Base-by-base conservation (phyloP, 2,329 filamentous ascomycete species). In the Ophiostoma ulmi region DNA sequence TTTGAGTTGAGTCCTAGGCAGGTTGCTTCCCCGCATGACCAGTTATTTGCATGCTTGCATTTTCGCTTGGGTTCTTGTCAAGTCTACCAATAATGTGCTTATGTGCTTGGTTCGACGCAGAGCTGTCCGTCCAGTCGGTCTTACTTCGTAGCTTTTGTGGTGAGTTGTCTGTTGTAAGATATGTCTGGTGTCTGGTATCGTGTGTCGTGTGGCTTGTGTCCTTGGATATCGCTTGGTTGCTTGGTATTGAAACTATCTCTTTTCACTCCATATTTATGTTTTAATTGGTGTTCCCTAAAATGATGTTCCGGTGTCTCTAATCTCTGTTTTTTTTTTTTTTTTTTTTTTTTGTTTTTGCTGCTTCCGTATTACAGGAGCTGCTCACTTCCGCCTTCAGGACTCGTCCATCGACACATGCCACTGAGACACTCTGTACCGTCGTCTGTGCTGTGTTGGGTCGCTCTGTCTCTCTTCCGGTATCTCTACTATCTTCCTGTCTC, bases 101-200 rank as follows among this genome's bases (percentile, higher is more conserved):
- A 31, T 58, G 52, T 58, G 8, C 26, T 1, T 41, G 11, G n/a
- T 48, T 58, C 26, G 22, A 17, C 38, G 58, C 13, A 35, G 31
- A 35, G 35, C 61, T 39, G 36, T 63, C 52, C 31, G 26, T n/a
- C n/a, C 52, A 58, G 41, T 72, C 72, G 72, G 72, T 64, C 71
- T 66, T 72, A 72, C 71, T 63, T 73, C 71, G 72, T 70, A 70
- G 70, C 72, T 71, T 71, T 70, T 44, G 36, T 58, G 10, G n/a
- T 71, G n/a, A 31, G 55, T 41, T 48, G 61, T 41, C 36, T 63
- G 63, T 38, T 35, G 38, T 13, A 31, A 31, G 31, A 31, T 31
- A 39, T 39, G 38, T 20, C 44, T 48, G 44, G 44, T 38, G 26
- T 58, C 52, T 7, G 26, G 52, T 58, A 22, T 58, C 52, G 22